These are phyloP conservation scores for Lentinula boryana DNA, from an alignment of 768 basidiomycete species.

Conservation along the genomic window DNA sequence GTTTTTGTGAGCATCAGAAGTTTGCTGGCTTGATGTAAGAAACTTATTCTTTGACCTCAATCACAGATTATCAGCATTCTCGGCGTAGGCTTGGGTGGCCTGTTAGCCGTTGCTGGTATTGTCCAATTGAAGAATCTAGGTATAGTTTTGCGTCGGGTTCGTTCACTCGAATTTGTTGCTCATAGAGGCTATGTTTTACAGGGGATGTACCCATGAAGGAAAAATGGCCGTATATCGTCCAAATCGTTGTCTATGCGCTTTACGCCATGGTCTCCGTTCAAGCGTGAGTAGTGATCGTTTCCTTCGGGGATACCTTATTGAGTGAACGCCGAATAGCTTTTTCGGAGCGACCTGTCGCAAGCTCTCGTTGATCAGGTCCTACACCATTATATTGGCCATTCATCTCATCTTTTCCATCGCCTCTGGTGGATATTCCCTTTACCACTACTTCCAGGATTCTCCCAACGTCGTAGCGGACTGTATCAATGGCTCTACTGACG, in stretches of 20 bases:
- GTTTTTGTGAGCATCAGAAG: conserved; percentile 30
- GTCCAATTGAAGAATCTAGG: conserved; percentile 26
- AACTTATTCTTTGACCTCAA: not conserved
- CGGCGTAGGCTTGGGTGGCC: conserved; percentile 37
- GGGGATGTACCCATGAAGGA: conserved; percentile 12
- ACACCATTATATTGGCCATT: conserved; percentile 32
- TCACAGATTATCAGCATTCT: conserved; percentile 34
- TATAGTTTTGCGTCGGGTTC: conserved; percentile 9
- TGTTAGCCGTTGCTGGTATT: conserved; percentile 32
- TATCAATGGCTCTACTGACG: conserved; percentile 24
- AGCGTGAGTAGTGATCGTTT: conserved; percentile 26
- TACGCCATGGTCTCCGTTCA: conserved; percentile 38
- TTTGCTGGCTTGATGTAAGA: not conserved
- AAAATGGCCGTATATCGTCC: conserved; percentile 34
- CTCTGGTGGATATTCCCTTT: conserved; percentile 37
- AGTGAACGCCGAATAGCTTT: conserved; percentile 21
- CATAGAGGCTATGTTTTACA: not conserved
- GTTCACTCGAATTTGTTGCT: not conserved
- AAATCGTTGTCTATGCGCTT: conserved; percentile 34
- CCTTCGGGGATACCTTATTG: not conserved
- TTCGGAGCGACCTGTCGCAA: conserved; percentile 36
- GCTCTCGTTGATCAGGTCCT: conserved; percentile 34
- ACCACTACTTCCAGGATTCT: conserved; percentile 35
- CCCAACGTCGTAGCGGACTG: conserved; percentile 32
- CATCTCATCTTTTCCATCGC: conserved; percentile 41